phyloP scores from a whole-genome alignment of 352 stramenopile genomes.

The Phytopythium vexans region DNA sequence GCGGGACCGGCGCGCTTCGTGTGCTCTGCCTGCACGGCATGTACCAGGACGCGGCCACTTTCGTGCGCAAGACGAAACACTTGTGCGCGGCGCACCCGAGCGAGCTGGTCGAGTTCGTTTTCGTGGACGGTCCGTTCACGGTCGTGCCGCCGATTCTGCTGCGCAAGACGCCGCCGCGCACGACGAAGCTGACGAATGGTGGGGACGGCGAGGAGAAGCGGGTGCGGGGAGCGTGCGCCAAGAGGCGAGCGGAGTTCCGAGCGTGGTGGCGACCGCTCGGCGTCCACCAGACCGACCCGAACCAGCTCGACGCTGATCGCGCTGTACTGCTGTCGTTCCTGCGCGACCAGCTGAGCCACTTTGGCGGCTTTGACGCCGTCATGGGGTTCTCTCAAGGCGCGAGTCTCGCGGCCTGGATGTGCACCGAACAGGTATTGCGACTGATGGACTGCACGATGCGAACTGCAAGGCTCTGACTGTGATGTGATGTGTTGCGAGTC shows the following conservation, averaged over 20 bases:
- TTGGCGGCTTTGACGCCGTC: constrained; percentile 70
- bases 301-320: constrained; percentile 49
- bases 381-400: constrained; percentile 85
- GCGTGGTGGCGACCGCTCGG: constrained; percentile 71
- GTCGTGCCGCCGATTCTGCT: constrained; percentile 68
- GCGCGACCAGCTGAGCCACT: constrained; percentile 44
- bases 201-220: constrained; percentile 18
- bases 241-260: constrained; percentile 66
- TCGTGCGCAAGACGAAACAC: constrained; percentile 65
- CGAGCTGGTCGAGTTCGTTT: constrained; percentile 59
- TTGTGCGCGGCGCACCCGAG: constrained; percentile 24
- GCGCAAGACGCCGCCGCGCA: constrained; percentile 24
- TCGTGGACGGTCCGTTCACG: constrained; percentile 68
- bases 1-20: constrained; percentile 27
- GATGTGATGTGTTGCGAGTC: too few species aligned
- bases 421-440: constrained; percentile 46
- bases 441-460: too few species aligned
- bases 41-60: constrained; percentile 77
- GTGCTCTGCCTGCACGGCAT: constrained; percentile 84
- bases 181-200: not conserved
- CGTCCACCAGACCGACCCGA: constrained; percentile 40
- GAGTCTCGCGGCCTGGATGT: constrained; percentile 78
- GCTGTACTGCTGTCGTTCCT: constrained; percentile 56
- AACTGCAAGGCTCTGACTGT: too few species aligned
- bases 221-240: constrained; percentile 22